Percentiles rank a stretch among this genome's conserved stretches.
These are phyloP conservation scores for Rhododendron henanense DNA, from an alignment of 148 eudicot species.

Conservation along the genomic window DNA sequence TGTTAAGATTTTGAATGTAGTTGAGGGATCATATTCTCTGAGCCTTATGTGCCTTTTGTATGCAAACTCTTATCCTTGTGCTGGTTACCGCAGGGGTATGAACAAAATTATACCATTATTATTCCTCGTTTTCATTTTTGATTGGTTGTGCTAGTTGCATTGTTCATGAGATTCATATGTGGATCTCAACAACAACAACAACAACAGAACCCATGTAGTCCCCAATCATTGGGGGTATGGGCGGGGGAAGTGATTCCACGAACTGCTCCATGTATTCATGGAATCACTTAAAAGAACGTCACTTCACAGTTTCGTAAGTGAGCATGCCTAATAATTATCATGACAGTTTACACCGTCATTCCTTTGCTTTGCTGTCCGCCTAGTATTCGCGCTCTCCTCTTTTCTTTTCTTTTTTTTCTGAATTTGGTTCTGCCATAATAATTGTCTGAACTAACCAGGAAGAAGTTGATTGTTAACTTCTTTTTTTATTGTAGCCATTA, in stretches of 20 bases:
- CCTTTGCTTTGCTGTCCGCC: neutral
- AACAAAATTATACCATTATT: neutral
- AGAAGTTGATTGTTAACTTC: neutral
- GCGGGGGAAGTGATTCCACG: no score
- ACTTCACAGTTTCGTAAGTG: neutral
- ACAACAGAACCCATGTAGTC: no score
- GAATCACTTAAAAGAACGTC: neutral
- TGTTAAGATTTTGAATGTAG: neutral
- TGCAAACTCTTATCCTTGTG: neutral
- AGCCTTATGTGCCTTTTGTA: neutral
- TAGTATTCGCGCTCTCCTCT: neutral
- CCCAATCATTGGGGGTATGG: no score
- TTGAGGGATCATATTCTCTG: neutral
- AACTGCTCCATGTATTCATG: no score
- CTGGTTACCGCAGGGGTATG: neutral
- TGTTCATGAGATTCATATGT: neutral
- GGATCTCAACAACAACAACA: neutral
- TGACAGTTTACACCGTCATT: neutral
- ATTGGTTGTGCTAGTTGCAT: neutral
- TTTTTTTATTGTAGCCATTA: neutral
- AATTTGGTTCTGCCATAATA: neutral
- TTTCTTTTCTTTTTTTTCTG: neutral
- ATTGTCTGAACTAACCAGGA: neutral
- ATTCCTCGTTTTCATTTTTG: neutral
- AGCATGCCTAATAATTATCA: neutral